phyloP scores from a whole-genome alignment of 371 early-diverging fungal species.

The Rhizopus microsporus region DNA sequence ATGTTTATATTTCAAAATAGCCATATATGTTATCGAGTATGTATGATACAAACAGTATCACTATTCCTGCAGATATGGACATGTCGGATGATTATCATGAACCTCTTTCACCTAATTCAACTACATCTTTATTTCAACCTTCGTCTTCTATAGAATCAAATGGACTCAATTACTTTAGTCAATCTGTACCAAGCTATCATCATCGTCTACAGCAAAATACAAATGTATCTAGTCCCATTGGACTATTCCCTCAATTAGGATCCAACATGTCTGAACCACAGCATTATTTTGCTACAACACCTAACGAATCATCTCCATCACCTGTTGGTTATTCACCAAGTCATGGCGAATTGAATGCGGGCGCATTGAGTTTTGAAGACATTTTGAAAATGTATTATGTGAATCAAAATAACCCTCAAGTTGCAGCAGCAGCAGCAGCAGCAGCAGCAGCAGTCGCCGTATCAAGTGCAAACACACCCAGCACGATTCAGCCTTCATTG shows the following conservation, averaged over 20 bases:
- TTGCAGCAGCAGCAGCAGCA: constrained; percentile 10
- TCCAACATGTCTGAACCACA: constrained; percentile 20
- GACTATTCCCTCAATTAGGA: constrained; percentile 28
- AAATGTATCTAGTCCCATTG: constrained; percentile 9
- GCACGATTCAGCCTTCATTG: background rate
- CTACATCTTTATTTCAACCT: constrained; percentile 24
- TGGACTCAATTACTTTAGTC: constrained; percentile 26
- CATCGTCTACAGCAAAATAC: constrained; percentile 13
- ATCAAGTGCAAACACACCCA: background rate
- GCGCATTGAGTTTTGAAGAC: constrained; percentile 41
- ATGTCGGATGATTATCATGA: constrained; percentile 28
- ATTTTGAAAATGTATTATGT: constrained; percentile 33
- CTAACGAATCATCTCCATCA: constrained; percentile 24
- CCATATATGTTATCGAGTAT: constrained; percentile 16
- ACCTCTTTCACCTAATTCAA: constrained; percentile 20
- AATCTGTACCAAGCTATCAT: constrained; percentile 27
- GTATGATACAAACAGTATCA: constrained; percentile 36
- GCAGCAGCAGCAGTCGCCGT: constrained; percentile 17
- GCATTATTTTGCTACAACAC: constrained; percentile 22
- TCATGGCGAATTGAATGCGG: constrained; percentile 19
- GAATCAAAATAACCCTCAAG: constrained; percentile 10
- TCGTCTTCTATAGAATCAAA: constrained; percentile 22
- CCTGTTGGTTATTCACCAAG: constrained; percentile 17
- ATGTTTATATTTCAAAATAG: background rate
- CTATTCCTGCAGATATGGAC: constrained; percentile 40